These are phyloP conservation scores for Picea abies DNA, from an alignment of 83 land plant genomes.

Conservation along the genomic window DNA sequence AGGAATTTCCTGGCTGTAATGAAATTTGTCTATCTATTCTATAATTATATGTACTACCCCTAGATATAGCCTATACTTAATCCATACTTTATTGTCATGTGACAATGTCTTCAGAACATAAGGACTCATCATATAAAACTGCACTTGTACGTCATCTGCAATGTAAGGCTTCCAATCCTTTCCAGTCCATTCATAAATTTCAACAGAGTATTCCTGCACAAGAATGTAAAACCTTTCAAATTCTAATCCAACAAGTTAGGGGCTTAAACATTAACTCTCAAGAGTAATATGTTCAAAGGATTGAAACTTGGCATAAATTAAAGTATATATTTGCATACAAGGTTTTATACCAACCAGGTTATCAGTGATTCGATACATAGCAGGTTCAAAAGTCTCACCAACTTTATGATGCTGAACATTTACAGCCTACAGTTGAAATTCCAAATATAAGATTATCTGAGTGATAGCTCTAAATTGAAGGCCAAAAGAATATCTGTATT, in stretches of 20 bases:
- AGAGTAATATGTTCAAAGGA: not conserved
- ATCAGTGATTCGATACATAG: conserved; percentile 94
- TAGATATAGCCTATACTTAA: not conserved
- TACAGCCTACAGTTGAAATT: conserved; percentile 59
- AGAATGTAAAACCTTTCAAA: not conserved
- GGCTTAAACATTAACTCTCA: not conserved
- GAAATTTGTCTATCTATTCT: not conserved
- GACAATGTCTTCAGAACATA: conserved; percentile 89
- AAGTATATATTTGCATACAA: not conserved
- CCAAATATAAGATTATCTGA: not conserved
- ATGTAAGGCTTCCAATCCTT: conserved; percentile 89
- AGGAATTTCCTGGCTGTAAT: not conserved
- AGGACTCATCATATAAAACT: conserved; percentile 99
- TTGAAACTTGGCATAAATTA: not conserved
- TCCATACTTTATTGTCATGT: conserved; percentile 66
- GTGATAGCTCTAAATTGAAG: not conserved
- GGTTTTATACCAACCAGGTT: conserved; percentile 55
- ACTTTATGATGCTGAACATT: conserved; percentile 83
- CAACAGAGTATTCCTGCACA: conserved; percentile 84
- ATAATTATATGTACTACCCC: not conserved
- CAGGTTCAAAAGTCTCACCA: conserved; percentile 81
- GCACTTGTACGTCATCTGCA: conserved; percentile 97
- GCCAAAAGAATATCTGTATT: not conserved
- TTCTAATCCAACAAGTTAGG: not conserved
- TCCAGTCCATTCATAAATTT: conserved; percentile 97